A percentile compares a stretch with the other conserved stretches of the same genome.
phyloP scores from a whole-genome alignment of 768 basidiomycete genomes.

The Serendipita sp. region DNA sequence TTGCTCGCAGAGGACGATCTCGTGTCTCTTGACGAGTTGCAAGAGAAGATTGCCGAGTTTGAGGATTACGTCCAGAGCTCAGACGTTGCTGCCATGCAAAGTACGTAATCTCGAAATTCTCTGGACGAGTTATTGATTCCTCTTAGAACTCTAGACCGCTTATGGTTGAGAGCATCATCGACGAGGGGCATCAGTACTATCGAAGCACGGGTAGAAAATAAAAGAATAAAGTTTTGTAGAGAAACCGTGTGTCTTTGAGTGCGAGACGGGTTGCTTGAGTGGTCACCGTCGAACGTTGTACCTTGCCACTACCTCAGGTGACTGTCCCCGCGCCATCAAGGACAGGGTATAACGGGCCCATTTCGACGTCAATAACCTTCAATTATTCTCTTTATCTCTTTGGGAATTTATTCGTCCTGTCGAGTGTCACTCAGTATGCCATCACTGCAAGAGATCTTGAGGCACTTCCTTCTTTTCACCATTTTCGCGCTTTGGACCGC shows the following conservation, averaged over 20 bases:
- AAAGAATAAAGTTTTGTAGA: too few relatives aligned
- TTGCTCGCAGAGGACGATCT: slow-evolving; percentile 70
- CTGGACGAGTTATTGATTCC: neutral
- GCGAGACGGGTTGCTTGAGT: neutral
- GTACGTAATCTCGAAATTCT: slow-evolving; percentile 23
- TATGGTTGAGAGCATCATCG: neutral
- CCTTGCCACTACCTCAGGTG: neutral
- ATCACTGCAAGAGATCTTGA: neutral
- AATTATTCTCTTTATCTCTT: slow-evolving; percentile 36
- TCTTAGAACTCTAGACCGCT: neutral
- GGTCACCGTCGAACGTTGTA: slow-evolving; percentile 3
- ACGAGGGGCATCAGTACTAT: neutral
- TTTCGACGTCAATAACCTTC: slow-evolving; percentile 1
- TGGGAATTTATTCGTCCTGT: slow-evolving; percentile 23
- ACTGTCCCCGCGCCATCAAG: neutral
- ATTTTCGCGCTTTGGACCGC: neutral
- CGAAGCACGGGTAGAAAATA: neutral
- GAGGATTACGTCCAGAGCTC: slow-evolving; percentile 84
- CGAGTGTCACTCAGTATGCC: neutral
- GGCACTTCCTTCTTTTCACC: neutral
- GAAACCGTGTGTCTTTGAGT: neutral
- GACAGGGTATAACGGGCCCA: neutral
- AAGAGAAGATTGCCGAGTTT: slow-evolving; percentile 74
- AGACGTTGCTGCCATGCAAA: slow-evolving; percentile 89
- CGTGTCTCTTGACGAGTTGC: slow-evolving; percentile 81